Percentiles rank a stretch among this genome's conserved stretches.
These are phyloP conservation scores for Piromyces finnis DNA, from an alignment of 192 early-diverging fungal genomes.

Conservation along the genomic window DNA sequence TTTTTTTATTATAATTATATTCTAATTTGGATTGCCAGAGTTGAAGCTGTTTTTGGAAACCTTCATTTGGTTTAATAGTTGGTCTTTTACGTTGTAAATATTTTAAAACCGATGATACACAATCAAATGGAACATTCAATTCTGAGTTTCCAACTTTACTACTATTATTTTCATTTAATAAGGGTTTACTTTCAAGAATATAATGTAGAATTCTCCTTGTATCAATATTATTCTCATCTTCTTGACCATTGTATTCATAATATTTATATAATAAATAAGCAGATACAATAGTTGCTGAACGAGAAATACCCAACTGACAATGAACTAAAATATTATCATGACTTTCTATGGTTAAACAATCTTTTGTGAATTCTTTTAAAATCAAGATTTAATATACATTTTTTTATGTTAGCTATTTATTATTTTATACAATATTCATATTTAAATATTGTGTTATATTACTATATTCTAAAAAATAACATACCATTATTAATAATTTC, in stretches of 20 bases:
- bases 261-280: not conserved
- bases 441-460: too few species aligned
- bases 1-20: not conserved
- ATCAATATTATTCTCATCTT: not conserved
- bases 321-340: not conserved
- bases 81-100: not conserved
- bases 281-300: not conserved
- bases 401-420: too few species aligned
- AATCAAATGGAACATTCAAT: not conserved
- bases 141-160: not conserved
- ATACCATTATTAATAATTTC: not conserved
- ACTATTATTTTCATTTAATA: not conserved
- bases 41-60: not conserved
- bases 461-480: too few species aligned
- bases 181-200: not conserved
- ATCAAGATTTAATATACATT: too few species aligned
- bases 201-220: not conserved
- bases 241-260: not conserved
- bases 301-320: not conserved
- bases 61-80: not conserved
- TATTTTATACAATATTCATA: too few species aligned
- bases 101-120: not conserved
- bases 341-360: not conserved
- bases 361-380: too few species aligned
- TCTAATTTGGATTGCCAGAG: not conserved